Conservation (phyloP, 345 rosid genomes). For the Eutrema japonicum region DNA sequence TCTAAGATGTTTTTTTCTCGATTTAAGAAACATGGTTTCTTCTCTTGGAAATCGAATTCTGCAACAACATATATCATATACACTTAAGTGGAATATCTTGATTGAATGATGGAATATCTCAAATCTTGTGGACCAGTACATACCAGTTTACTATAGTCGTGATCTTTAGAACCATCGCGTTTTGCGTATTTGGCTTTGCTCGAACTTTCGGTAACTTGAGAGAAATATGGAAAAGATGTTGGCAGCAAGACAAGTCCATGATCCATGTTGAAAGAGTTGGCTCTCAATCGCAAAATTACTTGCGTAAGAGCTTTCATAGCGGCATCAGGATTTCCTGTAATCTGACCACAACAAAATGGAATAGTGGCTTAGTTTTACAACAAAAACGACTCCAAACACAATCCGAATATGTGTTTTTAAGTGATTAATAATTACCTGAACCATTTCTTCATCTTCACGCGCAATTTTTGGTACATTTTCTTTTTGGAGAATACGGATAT, state of each 20-base stretch:
- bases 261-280: constrained; percentile 69
- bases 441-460: constrained; percentile 70
- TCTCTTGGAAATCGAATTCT: constrained; percentile 56
- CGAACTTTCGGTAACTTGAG: constrained; percentile 52
- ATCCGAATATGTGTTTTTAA: neutral
- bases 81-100: neutral
- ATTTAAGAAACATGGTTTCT: constrained; percentile 57
- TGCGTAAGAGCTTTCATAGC: constrained; percentile 75
- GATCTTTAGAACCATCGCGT: constrained; percentile 53
- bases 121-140: constrained; percentile 17
- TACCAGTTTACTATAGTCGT: constrained; percentile 60
- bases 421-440: constrained; percentile 48
- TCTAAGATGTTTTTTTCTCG: constrained; percentile 14
- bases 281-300: constrained; percentile 63
- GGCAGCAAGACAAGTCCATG: constrained; percentile 57
- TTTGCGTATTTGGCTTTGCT: constrained; percentile 52
- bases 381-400: neutral
- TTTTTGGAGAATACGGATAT: constrained; percentile 60
- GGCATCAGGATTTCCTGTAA: constrained; percentile 69
- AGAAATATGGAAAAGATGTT: constrained; percentile 62
- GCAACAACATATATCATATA: constrained; percentile 25
- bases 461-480: constrained; percentile 70
- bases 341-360: constrained; percentile 42
- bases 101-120: constrained; percentile 7
- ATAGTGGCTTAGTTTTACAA: constrained; percentile 3